Base-by-base conservation (phyloP, 169 alveolate genomes). In the Plasmodium gonderi region DNA sequence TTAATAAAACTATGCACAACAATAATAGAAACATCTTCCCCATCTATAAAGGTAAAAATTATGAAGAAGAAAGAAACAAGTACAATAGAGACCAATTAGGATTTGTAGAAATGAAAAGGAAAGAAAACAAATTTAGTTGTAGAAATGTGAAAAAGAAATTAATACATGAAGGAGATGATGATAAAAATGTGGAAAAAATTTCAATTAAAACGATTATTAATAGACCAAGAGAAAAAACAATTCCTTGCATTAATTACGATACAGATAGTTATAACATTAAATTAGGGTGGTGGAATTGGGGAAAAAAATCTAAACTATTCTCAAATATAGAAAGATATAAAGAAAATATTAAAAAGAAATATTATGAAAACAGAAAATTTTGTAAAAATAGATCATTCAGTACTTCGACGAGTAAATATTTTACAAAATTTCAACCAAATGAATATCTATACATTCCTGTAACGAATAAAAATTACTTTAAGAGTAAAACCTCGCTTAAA, bases 271-370 rank as follows among this genome's bases (percentile, higher is more conserved):
- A 87, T 68, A 1, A 68, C 42, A n/a, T 76, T 47, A 74, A 76
- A 60, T 44, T 87, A 67, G 93, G 93, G 42, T 87, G 93, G 90
- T 75, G 89, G 87, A 38, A 76, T 38, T 74, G 60, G 17, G 90
- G 89, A 67, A 51, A 87, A 51, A 14, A 40, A 31, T 87, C 47
- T 29, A 74, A 87, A 45, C 14, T 87, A 26, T 44, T 74, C 20
- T 64, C 75, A 11, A 87, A 87, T 12, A 87, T 87, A 33, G 93
- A 76, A 87, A 87, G 45, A 17, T 87, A 45, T 87, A 87, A 87
- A 65, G 80, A 87, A 75, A 74, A 60, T 67, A 76, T 87, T 36
- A 87, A 87, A 49, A 78, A 87, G 51, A 87, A 77, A 76, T 87
- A 87, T 31, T 51, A 87, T 38, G 20, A 87, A 87, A 74, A 77